These are phyloP conservation scores for Manihot esculenta DNA, from an alignment of 441 rosid species.

Conservation along the genomic window DNA sequence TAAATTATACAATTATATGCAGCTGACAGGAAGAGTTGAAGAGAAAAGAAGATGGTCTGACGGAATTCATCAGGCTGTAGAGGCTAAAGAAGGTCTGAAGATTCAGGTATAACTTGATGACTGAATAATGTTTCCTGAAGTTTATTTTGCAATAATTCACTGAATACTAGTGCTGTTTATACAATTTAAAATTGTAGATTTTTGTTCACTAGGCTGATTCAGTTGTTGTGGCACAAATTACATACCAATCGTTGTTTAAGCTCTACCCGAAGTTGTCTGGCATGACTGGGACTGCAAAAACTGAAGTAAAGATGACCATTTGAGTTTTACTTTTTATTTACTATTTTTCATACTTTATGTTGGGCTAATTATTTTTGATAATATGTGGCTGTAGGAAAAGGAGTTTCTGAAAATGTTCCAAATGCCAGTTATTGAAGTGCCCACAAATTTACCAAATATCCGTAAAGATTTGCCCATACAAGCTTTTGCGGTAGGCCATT, in stretches of 20 bases:
- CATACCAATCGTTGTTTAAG: constrained; percentile 95
- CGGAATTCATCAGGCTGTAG: constrained; percentile 97
- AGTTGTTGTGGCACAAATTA: constrained; percentile 95
- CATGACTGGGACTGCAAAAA: constrained; percentile 99
- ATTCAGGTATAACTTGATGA: constrained; percentile 58
- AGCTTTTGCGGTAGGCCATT: constrained; percentile 81
- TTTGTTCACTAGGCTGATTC: constrained; percentile 73
- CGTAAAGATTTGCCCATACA: constrained; percentile 89
- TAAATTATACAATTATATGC: constrained; percentile 23
- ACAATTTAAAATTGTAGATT: constrained; percentile 14
- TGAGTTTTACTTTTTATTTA: not conserved
- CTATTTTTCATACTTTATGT: not conserved
- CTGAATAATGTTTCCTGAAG: constrained; percentile 21
- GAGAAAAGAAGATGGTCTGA: constrained; percentile 98
- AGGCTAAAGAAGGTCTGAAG: constrained; percentile 95
- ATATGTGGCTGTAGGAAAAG: constrained; percentile 63
- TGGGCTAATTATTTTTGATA: not conserved
- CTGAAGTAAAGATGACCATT: constrained; percentile 59
- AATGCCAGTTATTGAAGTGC: constrained; percentile 90
- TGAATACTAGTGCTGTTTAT: constrained; percentile 5
- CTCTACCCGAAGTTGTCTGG: constrained; percentile 97
- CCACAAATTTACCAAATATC: constrained; percentile 88
- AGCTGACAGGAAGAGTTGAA: constrained; percentile 98
- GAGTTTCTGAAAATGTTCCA: constrained; percentile 96
- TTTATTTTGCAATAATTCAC: constrained; percentile 14